These are phyloP conservation scores for Zizania palustris DNA, from an alignment of 202 grass and related monocot species.

Conservation along the genomic window DNA sequence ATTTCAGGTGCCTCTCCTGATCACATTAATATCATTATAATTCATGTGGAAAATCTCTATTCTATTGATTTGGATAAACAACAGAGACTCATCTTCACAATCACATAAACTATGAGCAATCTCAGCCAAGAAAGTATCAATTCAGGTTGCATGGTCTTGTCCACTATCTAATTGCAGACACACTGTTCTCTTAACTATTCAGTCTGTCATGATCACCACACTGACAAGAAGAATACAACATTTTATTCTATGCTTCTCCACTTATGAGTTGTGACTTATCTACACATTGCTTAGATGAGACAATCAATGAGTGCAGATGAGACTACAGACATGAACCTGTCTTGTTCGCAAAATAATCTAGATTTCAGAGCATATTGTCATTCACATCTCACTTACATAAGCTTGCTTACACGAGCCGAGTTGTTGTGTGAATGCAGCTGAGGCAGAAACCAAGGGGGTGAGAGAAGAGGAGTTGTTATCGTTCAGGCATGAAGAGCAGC, in stretches of 20 bases:
- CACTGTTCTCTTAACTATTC: background rate
- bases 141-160: slow-evolving; percentile 36
- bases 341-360: slow-evolving; percentile 40
- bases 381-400: background rate
- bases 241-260: slow-evolving; percentile 28
- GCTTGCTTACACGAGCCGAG: slow-evolving; percentile 22
- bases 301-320: slow-evolving; percentile 30
- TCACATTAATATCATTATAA: background rate
- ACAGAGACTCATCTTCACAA: slow-evolving; percentile 10
- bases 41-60: background rate
- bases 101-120: slow-evolving; percentile 22
- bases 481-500: slow-evolving; percentile 47
- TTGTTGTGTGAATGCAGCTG: slow-evolving; percentile 42
- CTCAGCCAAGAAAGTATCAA: slow-evolving; percentile 29
- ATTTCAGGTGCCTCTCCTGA: background rate
- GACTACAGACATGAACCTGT: slow-evolving; percentile 21
- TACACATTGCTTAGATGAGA: no score
- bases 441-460: slow-evolving; percentile 12
- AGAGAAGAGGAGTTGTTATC: background rate
- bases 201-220: slow-evolving; percentile 27
- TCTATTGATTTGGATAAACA: slow-evolving; percentile 24
- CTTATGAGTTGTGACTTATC: no score
- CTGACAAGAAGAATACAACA: slow-evolving; percentile 33
- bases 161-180: slow-evolving; percentile 31
- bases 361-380: slow-evolving; percentile 36